Percentiles rank a stretch among this genome's conserved stretches.
Conservation (phyloP, 768 basidiomycete genomes). For the Strobilomyces echinocephalus region DNA sequence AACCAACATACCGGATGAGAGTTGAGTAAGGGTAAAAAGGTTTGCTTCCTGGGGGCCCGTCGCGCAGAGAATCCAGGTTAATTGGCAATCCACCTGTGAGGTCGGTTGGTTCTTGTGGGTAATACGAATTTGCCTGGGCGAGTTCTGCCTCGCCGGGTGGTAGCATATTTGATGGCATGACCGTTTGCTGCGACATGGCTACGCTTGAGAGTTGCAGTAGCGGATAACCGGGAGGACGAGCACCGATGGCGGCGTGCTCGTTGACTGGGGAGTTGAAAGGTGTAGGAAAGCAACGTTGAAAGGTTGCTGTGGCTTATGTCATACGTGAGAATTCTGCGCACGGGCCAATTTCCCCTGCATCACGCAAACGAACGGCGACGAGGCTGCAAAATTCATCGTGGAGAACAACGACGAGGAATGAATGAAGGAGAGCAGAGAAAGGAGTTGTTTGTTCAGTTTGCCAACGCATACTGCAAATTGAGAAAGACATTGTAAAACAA, state of each 20-base stretch:
- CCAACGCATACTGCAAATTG: slow-evolving; percentile 69
- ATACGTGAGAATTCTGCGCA: slow-evolving; percentile 46
- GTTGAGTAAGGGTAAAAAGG: slow-evolving; percentile 91
- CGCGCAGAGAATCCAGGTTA: slow-evolving; percentile 80
- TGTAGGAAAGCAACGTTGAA: slow-evolving; percentile 31
- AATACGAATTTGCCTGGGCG: slow-evolving; percentile 52
- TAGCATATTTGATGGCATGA: slow-evolving; percentile 61
- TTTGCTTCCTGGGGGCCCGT: slow-evolving; percentile 85
- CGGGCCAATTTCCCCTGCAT: slow-evolving; percentile 43
- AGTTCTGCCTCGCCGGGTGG: slow-evolving; percentile 51
- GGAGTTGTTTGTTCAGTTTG: slow-evolving; percentile 45
- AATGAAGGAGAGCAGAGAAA: slow-evolving; percentile 30
- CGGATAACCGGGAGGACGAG: slow-evolving; percentile 10
- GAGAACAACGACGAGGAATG: slow-evolving; percentile 29
- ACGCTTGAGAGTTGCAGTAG: not conserved
- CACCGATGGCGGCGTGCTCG: slow-evolving; percentile 18
- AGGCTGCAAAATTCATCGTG: slow-evolving; percentile 17
- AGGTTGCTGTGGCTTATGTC: slow-evolving; percentile 55
- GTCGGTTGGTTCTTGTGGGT: slow-evolving; percentile 74
- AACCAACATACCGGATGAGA: slow-evolving; percentile 67
- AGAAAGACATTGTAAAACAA: slow-evolving; percentile 76
- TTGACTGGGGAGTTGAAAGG: slow-evolving; percentile 24
- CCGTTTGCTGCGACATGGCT: slow-evolving; percentile 48
- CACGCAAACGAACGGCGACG: slow-evolving; percentile 22
- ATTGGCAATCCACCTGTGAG: slow-evolving; percentile 81